Evolutionary conservation across 2,329 filamentous ascomycete genomes (phyloP).

Genomic region (Alternaria infectoria): DNA sequence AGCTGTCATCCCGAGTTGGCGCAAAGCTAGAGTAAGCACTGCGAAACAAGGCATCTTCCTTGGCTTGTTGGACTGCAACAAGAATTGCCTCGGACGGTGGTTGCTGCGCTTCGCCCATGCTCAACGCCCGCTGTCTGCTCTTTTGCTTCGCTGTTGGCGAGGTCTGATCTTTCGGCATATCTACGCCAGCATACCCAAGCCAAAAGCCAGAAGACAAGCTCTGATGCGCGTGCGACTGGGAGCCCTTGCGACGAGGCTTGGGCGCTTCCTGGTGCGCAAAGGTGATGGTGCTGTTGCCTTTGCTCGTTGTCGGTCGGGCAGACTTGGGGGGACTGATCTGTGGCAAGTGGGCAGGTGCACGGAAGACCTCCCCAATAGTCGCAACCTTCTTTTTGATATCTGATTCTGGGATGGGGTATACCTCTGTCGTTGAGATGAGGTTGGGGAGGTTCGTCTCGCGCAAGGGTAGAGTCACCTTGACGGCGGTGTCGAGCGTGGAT

Average conservation of each 20-base stretch:
- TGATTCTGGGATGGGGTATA: conserved; percentile 61
- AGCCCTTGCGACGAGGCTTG: conserved; percentile 49
- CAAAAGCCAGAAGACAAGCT: conserved; percentile 71
- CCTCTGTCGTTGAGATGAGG: conserved; percentile 73
- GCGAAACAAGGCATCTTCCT: conserved; percentile 76
- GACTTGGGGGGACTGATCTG: conserved; percentile 74
- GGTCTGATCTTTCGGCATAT: conserved; percentile 50
- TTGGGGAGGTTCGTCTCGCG: conserved; percentile 73
- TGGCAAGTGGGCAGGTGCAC: conserved; percentile 69
- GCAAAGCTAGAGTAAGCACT: conserved; percentile 82
- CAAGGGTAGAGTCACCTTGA: conserved; percentile 58
- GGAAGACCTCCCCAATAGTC: conserved; percentile 76
- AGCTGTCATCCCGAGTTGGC: conserved; percentile 74
- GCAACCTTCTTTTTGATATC: conserved; percentile 58
- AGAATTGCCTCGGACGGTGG: conserved; percentile 48
- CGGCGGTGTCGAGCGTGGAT: conserved; percentile 48
- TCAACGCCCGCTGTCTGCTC: conserved; percentile 75
- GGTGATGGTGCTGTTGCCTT: conserved; percentile 55
- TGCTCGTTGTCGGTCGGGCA: conserved; percentile 71
- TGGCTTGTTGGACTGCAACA: conserved; percentile 60
- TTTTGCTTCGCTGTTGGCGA: conserved; percentile 71
- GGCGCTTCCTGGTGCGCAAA: conserved; percentile 62
- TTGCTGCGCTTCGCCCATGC: conserved; percentile 67
- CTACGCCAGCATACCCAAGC: conserved; percentile 60
- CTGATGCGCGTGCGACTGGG: conserved; percentile 69